Evolutionary conservation across 345 rosid species (phyloP), one percentile per base, ranked within the genome.

Genomic region (Gossypium thurberi): DNA sequence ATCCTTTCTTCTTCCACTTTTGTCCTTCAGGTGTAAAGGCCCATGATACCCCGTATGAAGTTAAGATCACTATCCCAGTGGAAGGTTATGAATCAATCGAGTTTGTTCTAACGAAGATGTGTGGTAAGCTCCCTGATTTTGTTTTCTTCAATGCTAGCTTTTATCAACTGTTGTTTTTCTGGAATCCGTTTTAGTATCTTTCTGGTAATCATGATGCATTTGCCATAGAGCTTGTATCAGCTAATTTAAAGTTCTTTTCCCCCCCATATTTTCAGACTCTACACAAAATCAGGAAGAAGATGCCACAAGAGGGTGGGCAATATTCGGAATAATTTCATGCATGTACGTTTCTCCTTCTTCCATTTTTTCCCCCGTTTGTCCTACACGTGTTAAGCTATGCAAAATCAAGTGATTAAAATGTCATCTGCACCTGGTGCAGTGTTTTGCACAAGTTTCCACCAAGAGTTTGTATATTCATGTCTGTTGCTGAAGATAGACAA

Each of bases 271-370:
- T 81, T 84, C 89, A 95, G 99, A 87, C 61, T 80, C 81, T 72
- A 80, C 81, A 65, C 93, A 92, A 84, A 82, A 83, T 50, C 73
- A 65, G 74, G 84, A 72, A 69, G 91, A 83, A 76, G 92, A 89
- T 53, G 77, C 89, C 76, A 72, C 78, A n/a, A 81, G 85, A 77
- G 97, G 98, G 74, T 95, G 98, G 99, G 97, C 94, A 60, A 80
- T 83, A 74, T 95, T 92, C 62, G 99, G 99, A 62, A 83, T 91
- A 74, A 60, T 92, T 75, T 95, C 97, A 81, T 95, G 94, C 89
- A 81, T 90, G 99, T 95, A 88, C n/a, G 85, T n/a, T 15, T 48
- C 59, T 75, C 59, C 44, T 18, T 28, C 33, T 28, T 33, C 40
- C 40, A 33, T 5, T 46, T 26, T 52, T 50, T 53, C 52, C 21